A percentile compares a stretch with the other conserved stretches of the same genome.
Evolutionary conservation across 768 basidiomycete genomes (phyloP).

Genomic region (Paxillus rubicundulus): DNA sequence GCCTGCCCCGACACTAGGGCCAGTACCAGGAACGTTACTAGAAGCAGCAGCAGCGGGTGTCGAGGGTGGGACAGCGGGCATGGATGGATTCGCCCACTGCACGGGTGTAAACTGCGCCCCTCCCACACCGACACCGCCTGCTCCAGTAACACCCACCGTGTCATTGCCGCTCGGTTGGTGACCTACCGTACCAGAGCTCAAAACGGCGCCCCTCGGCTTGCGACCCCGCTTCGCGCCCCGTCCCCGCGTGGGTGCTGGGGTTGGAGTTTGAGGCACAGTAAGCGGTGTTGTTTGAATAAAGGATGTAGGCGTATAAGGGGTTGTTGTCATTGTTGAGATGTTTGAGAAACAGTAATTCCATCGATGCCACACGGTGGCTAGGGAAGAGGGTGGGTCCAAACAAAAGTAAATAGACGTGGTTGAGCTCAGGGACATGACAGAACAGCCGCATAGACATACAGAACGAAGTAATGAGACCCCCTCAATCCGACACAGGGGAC

Average conservation of each 20-base stretch:
- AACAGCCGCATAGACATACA: not conserved
- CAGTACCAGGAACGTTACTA: not conserved
- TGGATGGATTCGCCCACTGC: conserved; percentile 36
- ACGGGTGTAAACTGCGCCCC: conserved; percentile 33
- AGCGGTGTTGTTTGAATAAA: conserved; percentile 27
- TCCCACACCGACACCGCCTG: not conserved
- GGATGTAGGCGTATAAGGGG: conserved; percentile 18
- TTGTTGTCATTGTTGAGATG: conserved; percentile 22
- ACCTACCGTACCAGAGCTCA: conserved; percentile 6
- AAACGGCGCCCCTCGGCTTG: conserved; percentile 19
- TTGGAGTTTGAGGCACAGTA: conserved; percentile 17
- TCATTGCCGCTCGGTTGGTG: conserved; percentile 10
- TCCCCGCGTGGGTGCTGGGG: conserved; percentile 21
- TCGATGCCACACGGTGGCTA: no score
- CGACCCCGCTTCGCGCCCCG: conserved; percentile 27
- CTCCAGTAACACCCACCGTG: not conserved
- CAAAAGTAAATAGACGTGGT: not conserved
- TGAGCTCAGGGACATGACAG: no score
- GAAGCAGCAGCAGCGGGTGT: conserved; percentile 14
- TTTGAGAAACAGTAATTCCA: no score
- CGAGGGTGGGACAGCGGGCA: conserved; percentile 5
- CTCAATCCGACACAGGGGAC: conserved; percentile 24
- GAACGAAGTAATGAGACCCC: not conserved
- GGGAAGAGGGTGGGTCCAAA: not conserved
- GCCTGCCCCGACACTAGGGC: conserved; percentile 1